These are phyloP conservation scores for Lepiota subincarnata DNA, from an alignment of 768 basidiomycete genomes.

Conservation along the genomic window DNA sequence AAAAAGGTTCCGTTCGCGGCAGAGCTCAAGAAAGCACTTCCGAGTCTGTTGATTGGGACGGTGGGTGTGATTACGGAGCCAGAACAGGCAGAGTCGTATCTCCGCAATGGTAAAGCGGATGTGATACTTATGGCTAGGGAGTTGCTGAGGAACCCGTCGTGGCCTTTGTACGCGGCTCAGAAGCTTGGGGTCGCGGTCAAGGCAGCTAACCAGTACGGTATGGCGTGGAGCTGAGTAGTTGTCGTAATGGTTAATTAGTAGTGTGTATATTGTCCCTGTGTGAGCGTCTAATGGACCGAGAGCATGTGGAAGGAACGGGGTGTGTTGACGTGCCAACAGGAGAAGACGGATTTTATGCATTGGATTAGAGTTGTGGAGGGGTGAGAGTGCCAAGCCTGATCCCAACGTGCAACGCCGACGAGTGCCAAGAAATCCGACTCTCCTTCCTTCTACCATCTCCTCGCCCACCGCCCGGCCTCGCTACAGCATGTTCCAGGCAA, in stretches of 20 bases:
- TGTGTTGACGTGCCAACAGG: no score
- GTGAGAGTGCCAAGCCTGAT: conserved; percentile 15
- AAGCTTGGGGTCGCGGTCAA: conserved; percentile 60
- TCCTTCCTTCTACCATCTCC: background rate
- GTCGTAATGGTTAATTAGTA: no score
- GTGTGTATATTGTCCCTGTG: no score
- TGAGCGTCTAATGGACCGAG: no score
- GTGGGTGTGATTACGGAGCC: conserved; percentile 74
- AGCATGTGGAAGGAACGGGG: no score
- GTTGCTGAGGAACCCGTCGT: conserved; percentile 62
- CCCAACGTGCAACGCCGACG: background rate
- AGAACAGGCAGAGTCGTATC: conserved; percentile 45
- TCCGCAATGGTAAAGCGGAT: conserved; percentile 66
- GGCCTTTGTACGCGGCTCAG: conserved; percentile 56
- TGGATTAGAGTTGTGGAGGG: no score
- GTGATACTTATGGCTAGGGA: conserved; percentile 65
- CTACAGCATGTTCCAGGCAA: no score
- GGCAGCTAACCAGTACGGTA: conserved; percentile 63
- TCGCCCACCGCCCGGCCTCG: background rate
- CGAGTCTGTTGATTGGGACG: conserved; percentile 49
- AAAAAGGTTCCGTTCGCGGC: conserved; percentile 53
- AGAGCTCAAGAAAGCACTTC: conserved; percentile 57
- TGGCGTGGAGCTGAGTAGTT: no score
- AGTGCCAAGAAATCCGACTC: background rate
- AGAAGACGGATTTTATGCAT: no score